Conservation (phyloP, 2,329 filamentous ascomycete genomes). For the Penicillium sp. region DNA sequence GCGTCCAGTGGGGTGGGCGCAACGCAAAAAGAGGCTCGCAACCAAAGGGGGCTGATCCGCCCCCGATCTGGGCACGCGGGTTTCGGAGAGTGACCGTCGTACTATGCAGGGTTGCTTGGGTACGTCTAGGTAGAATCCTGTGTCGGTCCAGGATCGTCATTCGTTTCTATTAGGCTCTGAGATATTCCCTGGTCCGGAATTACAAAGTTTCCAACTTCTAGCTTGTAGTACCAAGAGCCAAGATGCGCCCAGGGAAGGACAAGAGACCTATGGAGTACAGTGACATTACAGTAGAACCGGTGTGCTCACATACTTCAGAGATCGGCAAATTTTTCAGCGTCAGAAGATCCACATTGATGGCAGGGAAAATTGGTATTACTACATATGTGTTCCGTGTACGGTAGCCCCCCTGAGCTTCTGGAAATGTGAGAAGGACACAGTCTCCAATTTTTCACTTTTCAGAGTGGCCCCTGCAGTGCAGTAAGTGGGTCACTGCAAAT, state of each 20-base stretch:
- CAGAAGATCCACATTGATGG: constrained; percentile 2
- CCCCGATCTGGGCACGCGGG: constrained; percentile 9
- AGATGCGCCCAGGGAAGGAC: background rate
- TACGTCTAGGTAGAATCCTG: background rate
- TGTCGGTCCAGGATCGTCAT: background rate
- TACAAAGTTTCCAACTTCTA: no score
- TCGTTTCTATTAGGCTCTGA: no score
- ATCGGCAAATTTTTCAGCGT: constrained; percentile 22
- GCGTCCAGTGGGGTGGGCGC: constrained; percentile 3
- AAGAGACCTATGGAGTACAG: background rate
- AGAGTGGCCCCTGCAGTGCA: constrained; percentile 19
- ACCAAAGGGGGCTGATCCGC: constrained; percentile 13
- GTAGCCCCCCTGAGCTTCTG: constrained; percentile 16
- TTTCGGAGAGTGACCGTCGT: constrained; percentile 20
- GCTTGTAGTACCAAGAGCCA: no score
- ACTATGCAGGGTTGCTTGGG: background rate
- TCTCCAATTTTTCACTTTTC: constrained; percentile 15
- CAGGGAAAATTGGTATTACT: background rate
- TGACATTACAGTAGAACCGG: constrained; percentile 4
- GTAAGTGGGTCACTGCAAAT: constrained; percentile 22
- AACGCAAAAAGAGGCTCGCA: constrained; percentile 13
- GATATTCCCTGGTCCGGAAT: no score
- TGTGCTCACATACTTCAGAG: constrained; percentile 16
- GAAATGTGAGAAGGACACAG: constrained; percentile 12
- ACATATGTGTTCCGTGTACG: background rate